Evolutionary conservation across 805 yeast genomes (phyloP), one percentile per base, ranked within the genome.

Genomic region (Millerago galiae): DNA sequence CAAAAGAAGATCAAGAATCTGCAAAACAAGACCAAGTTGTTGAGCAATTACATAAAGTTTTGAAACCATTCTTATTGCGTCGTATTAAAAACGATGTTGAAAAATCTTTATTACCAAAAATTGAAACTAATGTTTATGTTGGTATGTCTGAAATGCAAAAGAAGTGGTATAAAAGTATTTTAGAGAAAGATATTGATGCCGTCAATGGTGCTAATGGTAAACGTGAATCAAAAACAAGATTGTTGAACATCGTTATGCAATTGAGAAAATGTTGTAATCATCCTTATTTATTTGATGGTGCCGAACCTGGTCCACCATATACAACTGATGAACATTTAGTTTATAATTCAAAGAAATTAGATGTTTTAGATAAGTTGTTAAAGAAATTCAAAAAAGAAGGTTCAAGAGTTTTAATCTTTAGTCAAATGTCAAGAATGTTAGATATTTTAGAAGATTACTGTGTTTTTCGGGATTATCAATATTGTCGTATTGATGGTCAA

Each of bases 281-380:
- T 63, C 95, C 95, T 12, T 84, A 84, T 56, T 63, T 84, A 32
- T 84, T 84, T 54, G 93, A 84, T 59, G 95, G 95, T 35, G 93
- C 91, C 1, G 95, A 84, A 56, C 93, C 93, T 1, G 95, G 95
- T 11, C 95, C 95, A 15, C 95, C 95, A 17, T 84, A 69, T 53
- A 84, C 93, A 8, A 84, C 91, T 0, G 95, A 84, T 60, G 93
- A 84, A 58, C 95, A 84, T 64, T 68, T 84, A 58, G 80, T 84
- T 28, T 81, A 61, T 60, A 84, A 84, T 58, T 72, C 89, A 4
- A 81, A 79, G 42, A 84, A 84, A 57, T 71, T 84, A 72, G 71
- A 80, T 37, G 81, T 84, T 18, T 66, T 84, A 55, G 95, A 84
- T 58, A 75, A 77, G 55, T 55, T 84, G 46, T 64, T 84, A 57